phyloP scores from a whole-genome alignment of 495 filamentous ascomycete genomes.

The Endocarpon pusillum region DNA sequence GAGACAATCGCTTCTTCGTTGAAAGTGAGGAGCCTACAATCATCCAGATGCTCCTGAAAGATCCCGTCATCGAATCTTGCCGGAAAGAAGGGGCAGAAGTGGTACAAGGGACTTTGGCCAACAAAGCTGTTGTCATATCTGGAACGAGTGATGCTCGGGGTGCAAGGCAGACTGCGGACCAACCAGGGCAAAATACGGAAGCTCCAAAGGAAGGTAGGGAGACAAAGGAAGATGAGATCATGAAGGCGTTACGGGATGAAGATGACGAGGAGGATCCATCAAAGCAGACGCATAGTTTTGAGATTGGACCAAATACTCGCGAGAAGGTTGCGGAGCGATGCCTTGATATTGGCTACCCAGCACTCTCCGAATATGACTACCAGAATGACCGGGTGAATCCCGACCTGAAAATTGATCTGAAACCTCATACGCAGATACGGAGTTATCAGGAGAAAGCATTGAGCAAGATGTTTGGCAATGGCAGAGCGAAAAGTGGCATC shows the following conservation, averaged over 20 bases:
- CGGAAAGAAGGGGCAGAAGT: slow-evolving; percentile 48
- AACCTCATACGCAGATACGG: slow-evolving; percentile 60
- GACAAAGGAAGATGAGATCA: slow-evolving; percentile 38
- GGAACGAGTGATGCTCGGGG: slow-evolving; percentile 88
- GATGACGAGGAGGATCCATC: slow-evolving; percentile 84
- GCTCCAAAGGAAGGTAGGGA: slow-evolving; percentile 6
- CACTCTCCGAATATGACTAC: slow-evolving; percentile 95
- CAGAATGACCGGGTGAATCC: slow-evolving; percentile 82
- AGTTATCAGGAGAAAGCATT: slow-evolving; percentile 88
- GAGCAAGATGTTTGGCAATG: slow-evolving; percentile 98
- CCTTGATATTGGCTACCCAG: slow-evolving; percentile 67
- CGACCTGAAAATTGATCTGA: slow-evolving; percentile 80
- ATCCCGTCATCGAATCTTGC: slow-evolving; percentile 48
- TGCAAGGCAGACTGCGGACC: slow-evolving; percentile 41
- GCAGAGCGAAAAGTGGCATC: slow-evolving; percentile 88
- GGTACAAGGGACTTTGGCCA: slow-evolving; percentile 64
- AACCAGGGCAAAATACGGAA: slow-evolving; percentile 17
- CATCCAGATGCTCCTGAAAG: slow-evolving; percentile 64
- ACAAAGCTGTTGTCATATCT: slow-evolving; percentile 83
- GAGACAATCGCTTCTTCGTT: slow-evolving; percentile 84
- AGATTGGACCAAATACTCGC: slow-evolving; percentile 61
- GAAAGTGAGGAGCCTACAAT: slow-evolving; percentile 77
- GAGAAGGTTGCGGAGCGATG: slow-evolving; percentile 82
- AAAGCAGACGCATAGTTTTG: slow-evolving; percentile 85
- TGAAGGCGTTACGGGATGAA: slow-evolving; percentile 50